Conservation (phyloP, 139 green algal genomes). For the Chlorella sp. region DNA sequence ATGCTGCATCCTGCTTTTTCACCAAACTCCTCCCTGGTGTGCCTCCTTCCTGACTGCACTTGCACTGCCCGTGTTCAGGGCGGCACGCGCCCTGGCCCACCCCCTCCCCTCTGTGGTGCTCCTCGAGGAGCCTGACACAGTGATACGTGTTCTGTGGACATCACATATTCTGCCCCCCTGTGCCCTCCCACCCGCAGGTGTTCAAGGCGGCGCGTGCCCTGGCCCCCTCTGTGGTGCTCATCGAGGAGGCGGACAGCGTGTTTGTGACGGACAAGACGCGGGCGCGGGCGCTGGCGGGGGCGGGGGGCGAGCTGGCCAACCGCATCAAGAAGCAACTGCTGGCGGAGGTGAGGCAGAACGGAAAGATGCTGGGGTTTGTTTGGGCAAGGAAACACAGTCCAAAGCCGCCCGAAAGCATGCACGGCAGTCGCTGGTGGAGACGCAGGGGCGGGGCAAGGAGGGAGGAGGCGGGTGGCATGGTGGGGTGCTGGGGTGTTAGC, state of each 20-base stretch:
- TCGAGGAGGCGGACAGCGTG: conserved; percentile 92
- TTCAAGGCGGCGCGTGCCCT: conserved; percentile 82
- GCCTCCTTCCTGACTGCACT: too few relatives aligned
- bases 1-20: too few relatives aligned
- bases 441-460: too few relatives aligned
- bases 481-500: background rate
- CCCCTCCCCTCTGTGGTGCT: too few relatives aligned
- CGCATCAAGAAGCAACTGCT: conserved; percentile 92
- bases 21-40: too few relatives aligned
- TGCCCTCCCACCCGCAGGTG: conserved; percentile 52
- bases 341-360: conserved; percentile 64
- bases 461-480: background rate
- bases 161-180: too few relatives aligned
- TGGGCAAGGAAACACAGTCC: background rate
- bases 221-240: conserved; percentile 88
- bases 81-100: too few relatives aligned
- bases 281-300: conserved; percentile 67
- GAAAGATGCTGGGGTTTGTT: background rate
- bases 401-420: background rate
- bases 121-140: too few relatives aligned
- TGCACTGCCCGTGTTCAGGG: background rate
- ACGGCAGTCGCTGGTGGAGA: too few relatives aligned
- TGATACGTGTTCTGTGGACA: too few relatives aligned
- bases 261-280: conserved; percentile 92
- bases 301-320: conserved; percentile 71